phyloP scores from a whole-genome alignment of 2,329 filamentous ascomycete genomes.

The Aspergillus spinulosporus region DNA sequence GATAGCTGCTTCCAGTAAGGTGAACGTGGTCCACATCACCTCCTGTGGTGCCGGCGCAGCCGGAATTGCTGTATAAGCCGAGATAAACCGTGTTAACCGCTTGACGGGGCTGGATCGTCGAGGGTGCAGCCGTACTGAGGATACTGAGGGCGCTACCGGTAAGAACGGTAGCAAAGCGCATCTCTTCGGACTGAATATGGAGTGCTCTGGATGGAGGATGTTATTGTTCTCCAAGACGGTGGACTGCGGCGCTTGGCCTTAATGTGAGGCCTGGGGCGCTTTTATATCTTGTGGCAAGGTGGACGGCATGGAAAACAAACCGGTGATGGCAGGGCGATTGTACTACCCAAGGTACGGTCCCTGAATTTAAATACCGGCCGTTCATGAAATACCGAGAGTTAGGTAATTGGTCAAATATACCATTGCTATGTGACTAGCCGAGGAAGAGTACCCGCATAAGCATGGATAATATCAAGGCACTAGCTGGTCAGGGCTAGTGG shows the following conservation, averaged over 20 bases:
- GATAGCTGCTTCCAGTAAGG: not conserved
- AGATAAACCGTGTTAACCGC: not conserved
- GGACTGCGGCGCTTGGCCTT: not conserved
- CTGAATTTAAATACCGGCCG: not conserved
- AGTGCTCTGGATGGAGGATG: not conserved
- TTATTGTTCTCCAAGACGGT: not conserved
- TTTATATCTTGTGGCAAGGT: not conserved
- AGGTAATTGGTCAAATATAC: not conserved
- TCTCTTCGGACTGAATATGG: not conserved
- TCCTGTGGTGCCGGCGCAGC: not conserved
- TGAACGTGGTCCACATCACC: not conserved
- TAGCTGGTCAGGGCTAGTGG: not conserved
- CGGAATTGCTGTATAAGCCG: not conserved
- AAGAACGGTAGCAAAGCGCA: not conserved
- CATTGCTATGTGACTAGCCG: not conserved
- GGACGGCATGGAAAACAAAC: not conserved
- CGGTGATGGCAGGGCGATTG: not conserved
- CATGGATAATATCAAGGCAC: too few species aligned
- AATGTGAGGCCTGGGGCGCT: not conserved
- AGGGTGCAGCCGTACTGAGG: not conserved
- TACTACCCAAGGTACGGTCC: not conserved
- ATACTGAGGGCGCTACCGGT: not conserved
- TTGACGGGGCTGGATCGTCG: not conserved
- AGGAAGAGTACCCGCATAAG: too few species aligned
- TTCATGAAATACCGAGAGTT: not conserved